Conservation (phyloP, 352 stramenopile genomes). For the Globisporangium cederbergense region DNA sequence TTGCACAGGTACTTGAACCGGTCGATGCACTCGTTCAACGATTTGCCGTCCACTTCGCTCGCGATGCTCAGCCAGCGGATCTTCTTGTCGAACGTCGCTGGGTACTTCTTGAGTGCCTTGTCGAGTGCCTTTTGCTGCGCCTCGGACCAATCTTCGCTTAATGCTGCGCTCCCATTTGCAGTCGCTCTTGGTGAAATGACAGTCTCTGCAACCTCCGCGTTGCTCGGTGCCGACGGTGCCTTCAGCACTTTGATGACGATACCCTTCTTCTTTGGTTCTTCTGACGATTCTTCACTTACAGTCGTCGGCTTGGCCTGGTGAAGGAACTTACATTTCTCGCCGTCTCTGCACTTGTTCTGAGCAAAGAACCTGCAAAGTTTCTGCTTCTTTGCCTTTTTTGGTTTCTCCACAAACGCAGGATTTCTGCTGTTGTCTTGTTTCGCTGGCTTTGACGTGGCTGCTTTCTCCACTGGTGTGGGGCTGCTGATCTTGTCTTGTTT, state of each 20-base stretch:
- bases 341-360: constrained; percentile 49
- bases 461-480: constrained; percentile 2
- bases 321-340: constrained; percentile 24
- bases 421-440: constrained; percentile 11
- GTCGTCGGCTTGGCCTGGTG: constrained; percentile 13
- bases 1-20: constrained; percentile 66
- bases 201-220: not conserved
- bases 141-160: constrained; percentile 48
- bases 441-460: not conserved
- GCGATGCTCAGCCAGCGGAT: constrained; percentile 66
- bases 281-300: constrained; percentile 7
- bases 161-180: not conserved
- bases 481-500: constrained; percentile 12
- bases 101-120: constrained; percentile 63
- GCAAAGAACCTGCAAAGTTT: constrained; percentile 47
- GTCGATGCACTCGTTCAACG: constrained; percentile 81
- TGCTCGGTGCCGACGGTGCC: not conserved
- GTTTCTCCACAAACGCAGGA: constrained; percentile 7
- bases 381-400: constrained; percentile 7
- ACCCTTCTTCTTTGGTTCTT: not conserved
- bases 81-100: constrained; percentile 69
- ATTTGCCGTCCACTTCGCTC: constrained; percentile 55
- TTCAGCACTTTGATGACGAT: constrained; percentile 17
- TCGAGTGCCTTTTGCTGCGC: constrained; percentile 66
- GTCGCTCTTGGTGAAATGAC: not conserved